Percentiles rank a stretch among this genome's conserved stretches.
These are phyloP conservation scores for Anethum foeniculum DNA, from an alignment of 140 eudicot species.

Conservation along the genomic window DNA sequence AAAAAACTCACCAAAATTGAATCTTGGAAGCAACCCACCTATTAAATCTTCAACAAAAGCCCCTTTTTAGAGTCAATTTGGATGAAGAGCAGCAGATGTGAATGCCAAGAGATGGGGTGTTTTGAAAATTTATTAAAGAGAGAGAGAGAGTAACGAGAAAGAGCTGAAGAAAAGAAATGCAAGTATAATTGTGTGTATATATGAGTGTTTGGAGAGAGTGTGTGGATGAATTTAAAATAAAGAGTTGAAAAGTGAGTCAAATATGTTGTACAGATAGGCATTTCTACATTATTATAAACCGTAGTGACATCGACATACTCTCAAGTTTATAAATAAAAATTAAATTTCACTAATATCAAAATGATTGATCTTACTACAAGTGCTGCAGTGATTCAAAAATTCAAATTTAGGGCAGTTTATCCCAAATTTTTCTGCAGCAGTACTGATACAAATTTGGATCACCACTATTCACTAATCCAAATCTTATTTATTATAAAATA, in stretches of 20 bases:
- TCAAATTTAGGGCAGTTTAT: too few relatives aligned
- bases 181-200: neutral
- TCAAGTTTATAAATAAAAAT: neutral
- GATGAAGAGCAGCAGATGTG: neutral
- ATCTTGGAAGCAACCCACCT: neutral
- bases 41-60: neutral
- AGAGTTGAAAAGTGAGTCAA: conserved; percentile 11
- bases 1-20: neutral
- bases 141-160: neutral
- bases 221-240: neutral
- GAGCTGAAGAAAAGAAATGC: neutral
- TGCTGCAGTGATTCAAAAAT: too few relatives aligned
- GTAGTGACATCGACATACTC: neutral
- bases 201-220: neutral
- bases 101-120: neutral
- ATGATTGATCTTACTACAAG: too few relatives aligned
- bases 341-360: too few relatives aligned
- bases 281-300: neutral
- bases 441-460: too few relatives aligned
- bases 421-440: too few relatives aligned
- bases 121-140: neutral
- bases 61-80: neutral
- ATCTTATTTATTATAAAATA: too few relatives aligned
- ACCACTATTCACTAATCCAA: too few relatives aligned
- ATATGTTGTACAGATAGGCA: conserved; percentile 1